A percentile compares a stretch with the other conserved stretches of the same genome.
phyloP scores from a whole-genome alignment of 768 basidiomycete species.

The Pleurotus pulmonarius region DNA sequence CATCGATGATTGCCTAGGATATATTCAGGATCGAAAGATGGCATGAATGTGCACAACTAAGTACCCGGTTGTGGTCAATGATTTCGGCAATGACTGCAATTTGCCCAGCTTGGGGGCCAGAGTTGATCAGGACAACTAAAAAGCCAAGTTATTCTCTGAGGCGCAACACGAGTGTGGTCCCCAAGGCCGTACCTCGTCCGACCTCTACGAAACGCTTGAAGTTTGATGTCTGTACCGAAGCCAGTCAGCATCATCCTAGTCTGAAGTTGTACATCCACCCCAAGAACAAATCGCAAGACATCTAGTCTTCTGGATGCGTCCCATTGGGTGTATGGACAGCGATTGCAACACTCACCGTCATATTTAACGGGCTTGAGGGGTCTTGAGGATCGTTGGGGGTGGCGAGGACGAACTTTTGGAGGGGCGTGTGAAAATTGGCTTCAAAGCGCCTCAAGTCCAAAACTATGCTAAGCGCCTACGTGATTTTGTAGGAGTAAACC shows the following conservation, averaged over 20 bases:
- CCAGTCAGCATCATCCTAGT: not conserved
- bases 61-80: constrained; percentile 97
- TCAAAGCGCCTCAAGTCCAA: not conserved
- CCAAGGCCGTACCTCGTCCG: constrained; percentile 70
- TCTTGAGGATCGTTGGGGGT: constrained; percentile 4
- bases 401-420: not conserved
- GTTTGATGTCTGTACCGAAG: constrained; percentile 45
- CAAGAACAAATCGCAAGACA: not conserved
- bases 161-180: not conserved
- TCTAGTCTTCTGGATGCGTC: not conserved
- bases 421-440: not conserved
- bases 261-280: not conserved
- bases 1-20: constrained; percentile 88
- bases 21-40: not conserved
- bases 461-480: too few species aligned
- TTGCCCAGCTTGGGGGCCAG: constrained; percentile 81
- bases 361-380: constrained; percentile 5
- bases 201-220: constrained; percentile 99
- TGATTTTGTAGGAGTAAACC: too few species aligned
- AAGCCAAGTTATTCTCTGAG: not conserved
- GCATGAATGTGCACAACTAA: constrained; percentile 20
- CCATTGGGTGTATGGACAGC: not conserved
- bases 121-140: constrained; percentile 87
- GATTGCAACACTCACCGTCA: constrained; percentile 3
- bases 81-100: constrained; percentile 96